Base-by-base conservation (phyloP, 2,329 filamentous ascomycete genomes). In the Diaporthe humulicola region DNA sequence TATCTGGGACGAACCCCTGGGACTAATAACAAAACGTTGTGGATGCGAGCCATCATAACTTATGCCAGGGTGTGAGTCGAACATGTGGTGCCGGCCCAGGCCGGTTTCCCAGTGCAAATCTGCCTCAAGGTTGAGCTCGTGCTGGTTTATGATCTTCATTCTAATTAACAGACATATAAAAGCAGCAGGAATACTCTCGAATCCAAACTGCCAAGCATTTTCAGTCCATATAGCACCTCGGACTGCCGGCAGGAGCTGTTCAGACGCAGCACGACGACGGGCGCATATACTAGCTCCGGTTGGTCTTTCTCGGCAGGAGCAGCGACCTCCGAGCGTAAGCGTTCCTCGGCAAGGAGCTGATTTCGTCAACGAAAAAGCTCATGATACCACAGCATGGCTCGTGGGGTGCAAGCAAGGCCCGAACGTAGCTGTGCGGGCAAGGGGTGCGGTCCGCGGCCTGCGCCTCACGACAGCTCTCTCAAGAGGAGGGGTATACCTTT, bases 1-100 rank as follows among this genome's bases (percentile, higher is more conserved):
- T 36, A 25, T 14, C n/a, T 54, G 48, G 48, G 64, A 69, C n/a
- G 64, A 69, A 69, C 48, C 64, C 64, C 64, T 69, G 64, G 48
- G 4, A 69, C 64, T 69, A 69, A 40, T 22, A 45, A 30, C 25
- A 64, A 67, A 48, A 52, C 64, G 30, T 38, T 36, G 30, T 67
- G 61, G 45, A 25, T 19, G 28, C 61, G 22, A 22, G 61, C 42
- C 61, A 45, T 64, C 25, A 33, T 30, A 33, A 17, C 61, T 25
- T 25, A n/a, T 67, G 61, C 45, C 61, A 67, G 52, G 61, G 30
- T 50, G 45, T 19, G 45, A 67, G 61, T 28, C 22, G 61, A 67
- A 67, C 61, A 38, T 36, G 42, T 67, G 61, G 61, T 67, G 3
- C 42, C 33, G 15, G 33, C 48, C 17, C 45, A 30, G 50, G 19